phyloP scores from a whole-genome alignment of 306 rosid genomes.

The Coriaria nepalensis region DNA sequence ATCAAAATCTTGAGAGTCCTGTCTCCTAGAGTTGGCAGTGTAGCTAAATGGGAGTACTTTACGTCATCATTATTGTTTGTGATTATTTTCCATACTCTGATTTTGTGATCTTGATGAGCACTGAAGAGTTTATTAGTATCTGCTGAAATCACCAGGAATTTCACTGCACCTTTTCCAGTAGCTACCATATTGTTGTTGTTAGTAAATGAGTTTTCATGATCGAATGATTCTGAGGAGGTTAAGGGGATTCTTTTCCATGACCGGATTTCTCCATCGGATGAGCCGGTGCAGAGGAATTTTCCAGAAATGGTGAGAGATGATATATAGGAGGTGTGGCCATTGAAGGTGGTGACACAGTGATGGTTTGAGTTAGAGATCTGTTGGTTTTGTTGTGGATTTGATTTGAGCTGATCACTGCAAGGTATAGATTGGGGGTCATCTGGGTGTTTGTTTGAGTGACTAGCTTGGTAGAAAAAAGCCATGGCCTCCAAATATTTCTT shows the following conservation, averaged over 20 bases:
- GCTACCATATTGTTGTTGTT: conserved; percentile 20
- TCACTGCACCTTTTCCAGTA: conserved; percentile 73
- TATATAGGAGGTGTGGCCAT: conserved; percentile 37
- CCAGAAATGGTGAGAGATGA: conserved; percentile 51
- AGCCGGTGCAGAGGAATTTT: conserved; percentile 53
- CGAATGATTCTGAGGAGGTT: conserved; percentile 2
- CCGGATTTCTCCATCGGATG: conserved; percentile 59
- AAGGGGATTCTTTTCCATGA: conserved; percentile 32
- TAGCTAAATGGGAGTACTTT: conserved; percentile 48
- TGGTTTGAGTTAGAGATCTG: conserved; percentile 3
- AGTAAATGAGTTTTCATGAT: conserved; percentile 5
- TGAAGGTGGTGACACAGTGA: conserved; percentile 45
- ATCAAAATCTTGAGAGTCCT: conserved; percentile 40
- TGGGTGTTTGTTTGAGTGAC: too few relatives aligned
- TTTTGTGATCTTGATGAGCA: conserved; percentile 87
- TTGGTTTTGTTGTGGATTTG: too few relatives aligned
- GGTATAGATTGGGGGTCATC: too few relatives aligned
- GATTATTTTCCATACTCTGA: conserved; percentile 64
- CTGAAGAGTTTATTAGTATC: conserved; percentile 39
- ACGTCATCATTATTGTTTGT: conserved; percentile 14
- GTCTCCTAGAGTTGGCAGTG: conserved; percentile 66
- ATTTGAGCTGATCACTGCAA: too few relatives aligned
- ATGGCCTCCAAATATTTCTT: too few relatives aligned
- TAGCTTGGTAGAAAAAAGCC: too few relatives aligned
- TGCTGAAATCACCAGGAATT: conserved; percentile 47